These are phyloP conservation scores for Nectriaceae sp. DNA, from an alignment of 2,329 filamentous ascomycete genomes.

Conservation along the genomic window DNA sequence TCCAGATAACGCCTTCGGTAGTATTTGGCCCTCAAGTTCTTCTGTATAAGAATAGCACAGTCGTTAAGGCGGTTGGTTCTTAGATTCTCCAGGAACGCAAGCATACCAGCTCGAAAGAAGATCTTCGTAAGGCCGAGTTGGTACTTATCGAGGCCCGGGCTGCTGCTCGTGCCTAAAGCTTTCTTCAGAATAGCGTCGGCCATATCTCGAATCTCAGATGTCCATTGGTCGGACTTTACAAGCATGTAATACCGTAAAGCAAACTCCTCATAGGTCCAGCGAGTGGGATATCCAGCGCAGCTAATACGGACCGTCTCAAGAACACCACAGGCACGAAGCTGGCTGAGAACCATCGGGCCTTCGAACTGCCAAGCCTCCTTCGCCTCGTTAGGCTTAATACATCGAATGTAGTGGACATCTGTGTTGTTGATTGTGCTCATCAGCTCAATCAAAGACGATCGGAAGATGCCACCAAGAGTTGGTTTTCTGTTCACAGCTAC, in stretches of 20 bases:
- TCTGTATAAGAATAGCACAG: conserved; percentile 97
- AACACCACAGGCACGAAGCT: conserved; percentile 96
- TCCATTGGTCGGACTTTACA: conserved; percentile 87
- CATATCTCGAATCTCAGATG: conserved; percentile 90
- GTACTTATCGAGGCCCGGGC: conserved; percentile 85
- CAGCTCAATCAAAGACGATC: conserved; percentile 94
- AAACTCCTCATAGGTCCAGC: conserved; percentile 99
- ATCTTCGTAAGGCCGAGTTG: conserved; percentile 98
- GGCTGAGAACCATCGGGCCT: conserved; percentile 96
- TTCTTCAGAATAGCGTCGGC: conserved; percentile 88
- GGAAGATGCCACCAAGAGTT: conserved; percentile 97
- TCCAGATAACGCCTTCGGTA: conserved; percentile 91
- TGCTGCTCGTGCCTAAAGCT: conserved; percentile 77
- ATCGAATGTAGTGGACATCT: conserved; percentile 98
- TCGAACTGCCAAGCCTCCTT: conserved; percentile 98
- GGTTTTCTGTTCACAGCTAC: conserved; percentile 95
- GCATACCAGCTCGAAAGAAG: conserved; percentile 98
- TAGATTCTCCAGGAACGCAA: conserved; percentile 94
- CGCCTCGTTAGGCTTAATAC: conserved; percentile 97
- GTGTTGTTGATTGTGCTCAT: conserved; percentile 98
- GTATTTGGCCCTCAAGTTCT: conserved; percentile 94
- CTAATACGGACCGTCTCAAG: conserved; percentile 97
- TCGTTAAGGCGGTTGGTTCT: conserved; percentile 88
- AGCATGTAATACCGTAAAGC: conserved; percentile 98
- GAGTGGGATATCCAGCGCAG: conserved; percentile 92